A percentile compares a stretch with the other conserved stretches of the same genome.
Conservation (phyloP, 2,329 filamentous ascomycete species). For the Neofusicoccum ribis region DNA sequence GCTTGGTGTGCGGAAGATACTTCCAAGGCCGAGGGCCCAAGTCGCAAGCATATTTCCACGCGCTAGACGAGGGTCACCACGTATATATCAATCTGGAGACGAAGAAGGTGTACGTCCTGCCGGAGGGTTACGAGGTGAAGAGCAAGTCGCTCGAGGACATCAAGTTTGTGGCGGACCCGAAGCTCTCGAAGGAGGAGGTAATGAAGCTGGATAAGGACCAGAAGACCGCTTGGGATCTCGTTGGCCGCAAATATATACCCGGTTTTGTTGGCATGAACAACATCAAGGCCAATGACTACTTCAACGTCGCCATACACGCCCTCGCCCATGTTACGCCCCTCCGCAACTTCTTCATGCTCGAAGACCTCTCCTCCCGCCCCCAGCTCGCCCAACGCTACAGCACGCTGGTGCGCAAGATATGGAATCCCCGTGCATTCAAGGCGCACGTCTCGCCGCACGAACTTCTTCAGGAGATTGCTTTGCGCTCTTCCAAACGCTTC, state of each 20-base stretch:
- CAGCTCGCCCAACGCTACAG: conserved; percentile 87
- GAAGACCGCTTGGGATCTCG: conserved; percentile 71
- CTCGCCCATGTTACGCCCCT: conserved; percentile 86
- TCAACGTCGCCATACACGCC: conserved; percentile 92
- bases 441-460: conserved; percentile 96
- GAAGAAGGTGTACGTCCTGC: conserved; percentile 86
- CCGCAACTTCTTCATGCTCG: conserved; percentile 87
- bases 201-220: conserved; percentile 70
- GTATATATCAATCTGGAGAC: conserved; percentile 98
- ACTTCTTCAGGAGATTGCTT: conserved; percentile 88
- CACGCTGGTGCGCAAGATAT: conserved; percentile 91
- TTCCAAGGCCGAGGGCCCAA: conserved; percentile 91
- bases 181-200: conserved; percentile 79
- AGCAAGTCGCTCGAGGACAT: conserved; percentile 96
- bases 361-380: conserved; percentile 71
- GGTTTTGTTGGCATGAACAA: conserved; percentile 99
- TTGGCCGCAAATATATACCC: conserved; percentile 82
- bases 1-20: conserved; percentile 96
- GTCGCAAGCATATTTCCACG: conserved; percentile 96
- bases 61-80: conserved; percentile 91
- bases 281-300: conserved; percentile 98
- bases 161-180: conserved; percentile 94
- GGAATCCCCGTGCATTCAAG: conserved; percentile 96
- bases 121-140: conserved; percentile 94
- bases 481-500: conserved; percentile 89